Percentiles rank a stretch among this genome's conserved stretches.
Evolutionary conservation across 352 stramenopile genomes (phyloP).

Genomic region (Phytophthora tentaculata): DNA sequence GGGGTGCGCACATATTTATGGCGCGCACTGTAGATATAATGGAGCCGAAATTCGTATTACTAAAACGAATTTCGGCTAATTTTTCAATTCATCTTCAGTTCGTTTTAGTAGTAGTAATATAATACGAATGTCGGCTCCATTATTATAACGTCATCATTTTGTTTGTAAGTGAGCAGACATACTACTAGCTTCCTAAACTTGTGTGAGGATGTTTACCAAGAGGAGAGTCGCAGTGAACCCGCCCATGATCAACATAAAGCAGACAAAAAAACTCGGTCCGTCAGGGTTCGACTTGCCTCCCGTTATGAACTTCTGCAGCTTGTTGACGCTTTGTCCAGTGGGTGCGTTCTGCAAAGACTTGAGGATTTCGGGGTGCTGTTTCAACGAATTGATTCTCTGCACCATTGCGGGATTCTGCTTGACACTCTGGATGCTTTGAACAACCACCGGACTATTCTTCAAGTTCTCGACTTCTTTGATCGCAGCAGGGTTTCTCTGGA

Average conservation of each 20-base stretch:
- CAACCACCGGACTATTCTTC: conserved; percentile 4
- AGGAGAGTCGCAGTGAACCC: neutral
- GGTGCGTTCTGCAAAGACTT: neutral
- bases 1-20: too few relatives aligned
- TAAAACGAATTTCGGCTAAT: too few relatives aligned
- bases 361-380: conserved; percentile 1
- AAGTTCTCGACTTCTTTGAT: conserved; percentile 10
- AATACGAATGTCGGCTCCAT: too few relatives aligned
- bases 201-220: neutral
- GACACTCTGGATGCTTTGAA: neutral
- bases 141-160: too few relatives aligned
- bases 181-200: neutral
- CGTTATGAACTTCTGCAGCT: conserved; percentile 2
- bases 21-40: too few relatives aligned
- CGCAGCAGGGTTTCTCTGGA: conserved; percentile 6
- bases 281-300: neutral
- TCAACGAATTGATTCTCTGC: neutral
- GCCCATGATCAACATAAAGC: neutral
- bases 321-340: conserved; percentile 1
- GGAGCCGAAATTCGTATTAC: too few relatives aligned
- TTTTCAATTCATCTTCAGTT: too few relatives aligned
- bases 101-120: too few relatives aligned
- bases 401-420: conserved; percentile 1
- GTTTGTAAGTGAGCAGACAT: neutral
- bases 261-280: neutral